These are phyloP conservation scores for Rhododendron williamsianum DNA, from an alignment of 148 eudicot genomes.

Conservation along the genomic window DNA sequence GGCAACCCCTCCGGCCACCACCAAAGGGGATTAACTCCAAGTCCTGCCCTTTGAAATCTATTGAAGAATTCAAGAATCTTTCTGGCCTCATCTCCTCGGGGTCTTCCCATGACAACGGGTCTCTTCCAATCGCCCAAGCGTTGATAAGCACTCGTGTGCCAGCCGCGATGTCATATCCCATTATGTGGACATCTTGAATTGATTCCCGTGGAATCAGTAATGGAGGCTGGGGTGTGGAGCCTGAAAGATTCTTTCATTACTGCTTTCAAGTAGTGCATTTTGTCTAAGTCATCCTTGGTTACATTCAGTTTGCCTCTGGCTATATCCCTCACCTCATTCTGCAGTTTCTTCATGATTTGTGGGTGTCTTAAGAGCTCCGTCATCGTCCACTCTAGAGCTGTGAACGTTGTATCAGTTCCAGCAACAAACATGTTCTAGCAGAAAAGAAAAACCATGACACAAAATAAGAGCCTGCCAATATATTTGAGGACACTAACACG, in stretches of 20 bases:
- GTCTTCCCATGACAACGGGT: constrained; percentile 47
- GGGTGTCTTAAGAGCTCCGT: too few relatives aligned
- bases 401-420: too few relatives aligned
- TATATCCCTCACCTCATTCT: too few relatives aligned
- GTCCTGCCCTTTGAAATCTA: constrained; percentile 50
- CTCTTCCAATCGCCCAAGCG: constrained; percentile 15
- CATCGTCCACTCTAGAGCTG: too few relatives aligned
- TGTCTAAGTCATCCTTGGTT: too few relatives aligned
- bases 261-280: too few relatives aligned
- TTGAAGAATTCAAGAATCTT: constrained; percentile 39
- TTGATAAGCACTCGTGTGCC: constrained; percentile 37
- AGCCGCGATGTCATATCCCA: constrained; percentile 42
- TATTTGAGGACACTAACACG: too few relatives aligned
- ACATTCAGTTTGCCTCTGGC: too few relatives aligned
- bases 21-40: constrained; percentile 45
- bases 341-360: too few relatives aligned
- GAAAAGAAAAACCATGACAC: background rate
- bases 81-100: constrained; percentile 58
- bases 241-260: constrained; percentile 28
- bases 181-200: constrained; percentile 38
- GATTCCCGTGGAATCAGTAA: constrained; percentile 47
- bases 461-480: too few relatives aligned
- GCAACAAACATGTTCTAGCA: constrained; percentile 37
- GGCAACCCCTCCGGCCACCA: constrained; percentile 46
- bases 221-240: constrained; percentile 59